These are phyloP conservation scores for Sanghuangporus baumii DNA, from an alignment of 1,284 basidiomycete genomes.

Conservation along the genomic window DNA sequence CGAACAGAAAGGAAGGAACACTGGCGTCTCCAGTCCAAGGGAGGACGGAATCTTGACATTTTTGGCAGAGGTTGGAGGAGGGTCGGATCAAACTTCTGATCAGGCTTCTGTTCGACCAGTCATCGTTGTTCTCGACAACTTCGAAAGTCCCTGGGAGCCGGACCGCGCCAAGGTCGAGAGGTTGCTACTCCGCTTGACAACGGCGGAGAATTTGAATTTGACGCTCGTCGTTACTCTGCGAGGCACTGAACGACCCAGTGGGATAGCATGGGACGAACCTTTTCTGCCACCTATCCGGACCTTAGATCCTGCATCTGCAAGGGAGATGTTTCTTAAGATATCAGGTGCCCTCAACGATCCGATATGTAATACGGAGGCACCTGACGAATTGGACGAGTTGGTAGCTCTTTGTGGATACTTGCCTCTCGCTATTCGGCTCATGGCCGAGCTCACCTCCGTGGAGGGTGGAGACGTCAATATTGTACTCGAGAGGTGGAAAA, in stretches of 20 bases:
- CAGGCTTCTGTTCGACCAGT: background rate
- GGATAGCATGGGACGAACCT: constrained; percentile 11
- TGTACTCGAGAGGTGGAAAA: constrained; percentile 9
- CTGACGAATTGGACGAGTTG: constrained; percentile 8
- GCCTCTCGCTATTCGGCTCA: constrained; percentile 10
- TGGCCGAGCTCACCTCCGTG: constrained; percentile 8
- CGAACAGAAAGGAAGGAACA: background rate
- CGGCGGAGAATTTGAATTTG: background rate
- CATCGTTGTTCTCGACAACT: constrained; percentile 15
- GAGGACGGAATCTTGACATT: background rate
- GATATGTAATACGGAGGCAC: background rate
- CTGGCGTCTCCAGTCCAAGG: background rate
- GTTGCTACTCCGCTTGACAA: constrained; percentile 1
- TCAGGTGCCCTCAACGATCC: background rate
- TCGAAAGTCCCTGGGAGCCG: constrained; percentile 16
- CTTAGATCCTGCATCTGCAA: constrained; percentile 2
- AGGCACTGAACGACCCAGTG: constrained; percentile 10
- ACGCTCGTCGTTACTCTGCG: constrained; percentile 15
- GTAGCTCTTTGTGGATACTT: constrained; percentile 7
- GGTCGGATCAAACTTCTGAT: background rate
- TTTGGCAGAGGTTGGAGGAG: background rate
- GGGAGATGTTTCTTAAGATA: constrained; percentile 7
- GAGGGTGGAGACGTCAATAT: background rate
- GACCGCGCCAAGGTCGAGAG: constrained; percentile 7
- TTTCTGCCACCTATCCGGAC: constrained; percentile 10